Evolutionary conservation across 2,329 filamentous ascomycete species (phyloP).

Genomic region (Sarocladiaceae sp.): DNA sequence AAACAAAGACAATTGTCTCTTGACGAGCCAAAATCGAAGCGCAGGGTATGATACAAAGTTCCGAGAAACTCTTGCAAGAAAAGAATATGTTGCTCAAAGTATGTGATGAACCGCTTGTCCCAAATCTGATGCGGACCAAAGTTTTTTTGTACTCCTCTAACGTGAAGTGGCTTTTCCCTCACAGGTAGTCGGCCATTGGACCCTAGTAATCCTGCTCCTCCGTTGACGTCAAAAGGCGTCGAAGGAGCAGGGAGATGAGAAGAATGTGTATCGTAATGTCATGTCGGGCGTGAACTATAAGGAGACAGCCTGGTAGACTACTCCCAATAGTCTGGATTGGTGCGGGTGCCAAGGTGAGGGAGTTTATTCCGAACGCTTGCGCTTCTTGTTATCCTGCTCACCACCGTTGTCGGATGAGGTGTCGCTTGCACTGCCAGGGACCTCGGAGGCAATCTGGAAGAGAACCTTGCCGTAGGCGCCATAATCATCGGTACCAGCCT

Average conservation of each 20-base stretch:
- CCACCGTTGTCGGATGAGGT: slow-evolving; percentile 46
- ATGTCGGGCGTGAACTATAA: slow-evolving; percentile 25
- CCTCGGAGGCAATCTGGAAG: slow-evolving; percentile 71
- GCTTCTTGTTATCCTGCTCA: slow-evolving; percentile 50
- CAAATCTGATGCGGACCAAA: neutral
- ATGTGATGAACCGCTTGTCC: neutral
- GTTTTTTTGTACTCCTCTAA: slow-evolving; percentile 6
- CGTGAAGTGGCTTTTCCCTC: slow-evolving; percentile 6
- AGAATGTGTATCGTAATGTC: slow-evolving; percentile 20
- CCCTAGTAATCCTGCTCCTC: neutral
- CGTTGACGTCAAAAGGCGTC: neutral
- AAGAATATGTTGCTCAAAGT: neutral
- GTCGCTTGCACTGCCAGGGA: slow-evolving; percentile 60
- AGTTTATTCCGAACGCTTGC: slow-evolving; percentile 66
- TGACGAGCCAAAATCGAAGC: neutral
- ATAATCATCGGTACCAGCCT: slow-evolving; percentile 52
- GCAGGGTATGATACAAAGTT: slow-evolving; percentile 5
- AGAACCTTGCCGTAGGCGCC: slow-evolving; percentile 67
- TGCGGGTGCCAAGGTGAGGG: slow-evolving; percentile 1
- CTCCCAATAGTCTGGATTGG: slow-evolving; percentile 13
- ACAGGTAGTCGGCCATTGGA: slow-evolving; percentile 1
- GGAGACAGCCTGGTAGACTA: slow-evolving; percentile 16
- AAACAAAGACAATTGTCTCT: neutral
- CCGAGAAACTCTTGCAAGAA: neutral
- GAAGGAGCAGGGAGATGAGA: slow-evolving; percentile 9